Evolutionary conservation across 208 protist species (phyloP).

Genomic region (Leishmania martiniquensis): DNA sequence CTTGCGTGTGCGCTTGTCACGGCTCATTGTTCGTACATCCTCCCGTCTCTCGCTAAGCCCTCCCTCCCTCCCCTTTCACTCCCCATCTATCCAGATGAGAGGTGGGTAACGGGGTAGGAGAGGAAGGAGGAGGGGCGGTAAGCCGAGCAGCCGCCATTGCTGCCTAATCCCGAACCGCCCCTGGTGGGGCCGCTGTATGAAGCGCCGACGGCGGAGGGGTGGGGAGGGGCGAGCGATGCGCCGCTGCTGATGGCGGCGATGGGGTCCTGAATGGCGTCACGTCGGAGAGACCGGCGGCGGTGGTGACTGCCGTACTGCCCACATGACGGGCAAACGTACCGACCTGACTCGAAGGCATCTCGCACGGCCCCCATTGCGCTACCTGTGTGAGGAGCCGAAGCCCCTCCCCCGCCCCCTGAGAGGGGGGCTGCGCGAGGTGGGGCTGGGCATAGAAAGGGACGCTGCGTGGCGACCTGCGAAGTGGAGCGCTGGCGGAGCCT

Average conservation of each 20-base stretch:
- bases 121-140: not conserved
- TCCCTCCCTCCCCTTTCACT: not conserved
- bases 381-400: not conserved
- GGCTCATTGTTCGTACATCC: not conserved
- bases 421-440: not conserved
- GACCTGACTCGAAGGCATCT: not conserved
- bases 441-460: not conserved
- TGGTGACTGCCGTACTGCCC: not conserved
- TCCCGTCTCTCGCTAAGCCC: no score
- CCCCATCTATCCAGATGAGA: not conserved
- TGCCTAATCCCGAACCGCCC: not conserved
- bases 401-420: no score
- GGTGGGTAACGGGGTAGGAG: no score
- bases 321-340: not conserved
- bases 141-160: not conserved
- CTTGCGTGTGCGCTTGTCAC: not conserved
- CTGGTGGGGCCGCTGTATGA: not conserved
- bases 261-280: not conserved
- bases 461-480: not conserved
- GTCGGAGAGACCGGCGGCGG: not conserved
- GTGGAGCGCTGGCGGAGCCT: not conserved
- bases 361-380: not conserved
- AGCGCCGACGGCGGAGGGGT: no score
- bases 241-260: not conserved
- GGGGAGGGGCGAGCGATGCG: not conserved